A percentile compares a stretch with the other conserved stretches of the same genome.
phyloP scores from a whole-genome alignment of 352 stramenopile species.

The Phytophthora capsici region DNA sequence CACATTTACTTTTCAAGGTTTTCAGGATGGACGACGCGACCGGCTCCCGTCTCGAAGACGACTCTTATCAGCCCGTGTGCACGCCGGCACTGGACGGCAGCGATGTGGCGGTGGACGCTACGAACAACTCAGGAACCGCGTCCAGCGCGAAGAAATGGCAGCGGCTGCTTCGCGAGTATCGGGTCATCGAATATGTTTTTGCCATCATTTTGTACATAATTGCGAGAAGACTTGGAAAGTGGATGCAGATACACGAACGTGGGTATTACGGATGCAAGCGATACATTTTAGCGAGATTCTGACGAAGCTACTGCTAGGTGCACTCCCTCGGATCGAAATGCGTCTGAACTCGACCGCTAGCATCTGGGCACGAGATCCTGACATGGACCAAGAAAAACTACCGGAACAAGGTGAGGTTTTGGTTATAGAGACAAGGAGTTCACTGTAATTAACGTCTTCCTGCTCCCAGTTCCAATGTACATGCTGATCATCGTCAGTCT shows the following conservation, averaged over 20 bases:
- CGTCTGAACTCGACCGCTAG: slow-evolving; percentile 44
- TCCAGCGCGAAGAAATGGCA: slow-evolving; percentile 21
- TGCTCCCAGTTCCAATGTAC: slow-evolving; percentile 54
- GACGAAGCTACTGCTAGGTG: slow-evolving; percentile 27
- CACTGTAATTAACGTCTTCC: background rate
- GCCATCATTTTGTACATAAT: slow-evolving; percentile 37
- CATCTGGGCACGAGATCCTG: slow-evolving; percentile 58
- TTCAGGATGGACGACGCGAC: too few relatives aligned
- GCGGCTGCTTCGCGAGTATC: slow-evolving; percentile 21
- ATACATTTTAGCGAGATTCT: background rate
- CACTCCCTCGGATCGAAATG: slow-evolving; percentile 55
- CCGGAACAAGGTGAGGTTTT: slow-evolving; percentile 45
- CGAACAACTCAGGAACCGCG: background rate
- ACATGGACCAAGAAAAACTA: slow-evolving; percentile 51
- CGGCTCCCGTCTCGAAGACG: slow-evolving; percentile 10
- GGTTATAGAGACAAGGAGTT: background rate
- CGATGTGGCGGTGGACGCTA: background rate
- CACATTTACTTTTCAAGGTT: slow-evolving; percentile 5
- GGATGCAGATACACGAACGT: slow-evolving; percentile 35
- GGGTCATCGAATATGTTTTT: slow-evolving; percentile 37
- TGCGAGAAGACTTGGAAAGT: slow-evolving; percentile 26
- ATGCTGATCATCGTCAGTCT: slow-evolving; percentile 48
- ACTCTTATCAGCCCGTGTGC: slow-evolving; percentile 18
- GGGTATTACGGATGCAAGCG: background rate
- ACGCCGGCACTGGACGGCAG: slow-evolving; percentile 18